Evolutionary conservation across 192 early-diverging fungal species (phyloP), one percentile per base, ranked within the genome.

Genomic region (Backusella sp.): DNA sequence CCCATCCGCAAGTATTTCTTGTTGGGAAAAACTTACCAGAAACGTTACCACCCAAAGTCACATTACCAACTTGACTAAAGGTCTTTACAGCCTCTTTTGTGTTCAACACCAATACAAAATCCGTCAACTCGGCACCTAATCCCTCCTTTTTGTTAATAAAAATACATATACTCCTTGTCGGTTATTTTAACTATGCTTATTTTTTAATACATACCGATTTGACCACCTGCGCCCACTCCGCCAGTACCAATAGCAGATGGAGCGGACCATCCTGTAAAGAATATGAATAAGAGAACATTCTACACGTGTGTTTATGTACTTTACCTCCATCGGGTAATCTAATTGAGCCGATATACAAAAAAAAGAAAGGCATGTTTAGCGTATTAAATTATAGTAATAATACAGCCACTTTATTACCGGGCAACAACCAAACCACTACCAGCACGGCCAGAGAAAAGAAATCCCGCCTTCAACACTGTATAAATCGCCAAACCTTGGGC

Each of bases 401-500:
- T 21, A 53, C 12, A 73, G 4, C 4, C 30, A 8, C 30, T 36
- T 35, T 23, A 17, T 74, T 83, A 88, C 82, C 85, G 88, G 26
- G 97, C 94, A 73, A 99, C 89, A 30, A 97, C 95, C 19, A 99
- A 83, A 0, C 97, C 97, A 11, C 92, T 89, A 37, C 97, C 97
- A 30, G 92, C 90, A 35, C 96, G 90, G 2, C 95, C 96, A 5
- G 95, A 94, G 86, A 93, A 96, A 6, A 96, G 80, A 72, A 97
- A 97, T 1, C 97, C 97, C 30, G 92, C 97, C 78, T 99, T 99
- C 75, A 98, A 78, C 6, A 97, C 97, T 1, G 94, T 94, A 77
- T 97, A 85, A 41, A 99, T 93, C 56, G 97, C 97, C n/a, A 99
- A 87, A 19, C 97, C 97, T 79, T 94, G 91, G 49, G 95, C 94